These are phyloP conservation scores for Rugonectria rugulosa DNA, from an alignment of 2,329 filamentous ascomycete species.

Conservation along the genomic window DNA sequence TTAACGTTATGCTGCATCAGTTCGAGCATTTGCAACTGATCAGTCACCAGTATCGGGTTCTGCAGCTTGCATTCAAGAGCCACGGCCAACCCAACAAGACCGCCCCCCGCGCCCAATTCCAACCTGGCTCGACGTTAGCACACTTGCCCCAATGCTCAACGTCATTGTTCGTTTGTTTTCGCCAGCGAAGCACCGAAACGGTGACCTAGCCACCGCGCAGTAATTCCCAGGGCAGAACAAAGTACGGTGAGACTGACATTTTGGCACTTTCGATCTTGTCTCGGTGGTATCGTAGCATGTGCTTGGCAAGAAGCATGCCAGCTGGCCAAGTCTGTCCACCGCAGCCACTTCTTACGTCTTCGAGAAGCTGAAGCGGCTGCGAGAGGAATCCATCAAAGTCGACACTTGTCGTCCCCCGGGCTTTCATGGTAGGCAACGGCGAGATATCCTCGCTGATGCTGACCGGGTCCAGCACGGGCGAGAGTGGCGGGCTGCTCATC, in stretches of 20 bases:
- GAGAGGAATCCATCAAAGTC: slow-evolving; percentile 78
- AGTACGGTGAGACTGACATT: slow-evolving; percentile 62
- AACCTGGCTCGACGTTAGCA: slow-evolving; percentile 63
- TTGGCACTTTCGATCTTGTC: slow-evolving; percentile 69
- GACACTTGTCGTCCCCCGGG: slow-evolving; percentile 58
- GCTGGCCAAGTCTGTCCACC: slow-evolving; percentile 96
- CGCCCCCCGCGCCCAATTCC: slow-evolving; percentile 91
- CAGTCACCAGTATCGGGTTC: slow-evolving; percentile 77
- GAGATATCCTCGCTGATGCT: slow-evolving; percentile 62
- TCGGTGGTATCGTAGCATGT: slow-evolving; percentile 79
- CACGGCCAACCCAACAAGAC: slow-evolving; percentile 77
- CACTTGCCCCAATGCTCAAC: slow-evolving; percentile 6
- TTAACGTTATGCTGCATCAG: slow-evolving; percentile 87
- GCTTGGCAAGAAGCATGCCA: slow-evolving; percentile 85
- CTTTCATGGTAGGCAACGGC: slow-evolving; percentile 67
- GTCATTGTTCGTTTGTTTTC: neutral
- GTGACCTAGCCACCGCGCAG: too few relatives aligned
- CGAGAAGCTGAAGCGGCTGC: slow-evolving; percentile 76
- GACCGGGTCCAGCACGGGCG: slow-evolving; percentile 59
- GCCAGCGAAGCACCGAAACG: slow-evolving; percentile 1
- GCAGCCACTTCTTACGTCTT: slow-evolving; percentile 87
- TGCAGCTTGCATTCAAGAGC: slow-evolving; percentile 62
- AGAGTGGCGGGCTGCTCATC: slow-evolving; percentile 50
- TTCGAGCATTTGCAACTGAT: slow-evolving; percentile 84
- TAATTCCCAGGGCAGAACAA: too few relatives aligned